phyloP scores from a whole-genome alignment of 768 basidiomycete species.

The Calocera viscosa region DNA sequence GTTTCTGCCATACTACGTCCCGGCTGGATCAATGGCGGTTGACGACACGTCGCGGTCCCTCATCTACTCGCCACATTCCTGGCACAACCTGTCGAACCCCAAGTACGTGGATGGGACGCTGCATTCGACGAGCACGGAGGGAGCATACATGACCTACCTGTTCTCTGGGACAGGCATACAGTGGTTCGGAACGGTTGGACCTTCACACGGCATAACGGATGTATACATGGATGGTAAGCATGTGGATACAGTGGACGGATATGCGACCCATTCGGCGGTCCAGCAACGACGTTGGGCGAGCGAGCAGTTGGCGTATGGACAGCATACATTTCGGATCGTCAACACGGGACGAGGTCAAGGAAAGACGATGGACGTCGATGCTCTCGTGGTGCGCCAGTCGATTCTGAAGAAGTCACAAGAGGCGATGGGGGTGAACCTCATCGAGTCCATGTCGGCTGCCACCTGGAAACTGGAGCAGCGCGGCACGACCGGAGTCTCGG shows the following conservation, averaged over 20 bases:
- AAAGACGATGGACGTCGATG: conserved; percentile 45
- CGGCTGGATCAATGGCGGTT: conserved; percentile 57
- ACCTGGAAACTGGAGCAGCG: conserved; percentile 50
- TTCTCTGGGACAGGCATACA: conserved; percentile 40
- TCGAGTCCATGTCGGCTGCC: conserved; percentile 1
- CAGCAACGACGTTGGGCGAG: conserved; percentile 58
- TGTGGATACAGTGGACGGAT: conserved; percentile 37
- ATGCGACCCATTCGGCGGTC: conserved; percentile 27
- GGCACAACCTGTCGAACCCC: conserved; percentile 6
- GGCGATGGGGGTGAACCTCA: conserved; percentile 9
- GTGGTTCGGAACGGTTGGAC: conserved; percentile 56
- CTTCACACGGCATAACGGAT: conserved; percentile 40
- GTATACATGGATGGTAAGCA: conserved; percentile 48
- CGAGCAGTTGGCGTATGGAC: conserved; percentile 38
- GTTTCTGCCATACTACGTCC: conserved; percentile 63
- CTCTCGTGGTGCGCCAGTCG: conserved; percentile 47
- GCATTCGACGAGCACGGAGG: not conserved
- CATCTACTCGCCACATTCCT: conserved; percentile 32
- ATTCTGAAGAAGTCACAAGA: not conserved
- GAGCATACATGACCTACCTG: conserved; percentile 9
- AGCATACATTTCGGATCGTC: conserved; percentile 52
- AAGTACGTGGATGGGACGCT: conserved; percentile 7
- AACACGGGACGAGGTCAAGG: conserved; percentile 36
- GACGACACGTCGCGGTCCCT: conserved; percentile 59
- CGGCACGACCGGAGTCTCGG: conserved; percentile 62